Conservation (phyloP, 2,329 filamentous ascomycete species). For the Ophiostoma sp. region DNA sequence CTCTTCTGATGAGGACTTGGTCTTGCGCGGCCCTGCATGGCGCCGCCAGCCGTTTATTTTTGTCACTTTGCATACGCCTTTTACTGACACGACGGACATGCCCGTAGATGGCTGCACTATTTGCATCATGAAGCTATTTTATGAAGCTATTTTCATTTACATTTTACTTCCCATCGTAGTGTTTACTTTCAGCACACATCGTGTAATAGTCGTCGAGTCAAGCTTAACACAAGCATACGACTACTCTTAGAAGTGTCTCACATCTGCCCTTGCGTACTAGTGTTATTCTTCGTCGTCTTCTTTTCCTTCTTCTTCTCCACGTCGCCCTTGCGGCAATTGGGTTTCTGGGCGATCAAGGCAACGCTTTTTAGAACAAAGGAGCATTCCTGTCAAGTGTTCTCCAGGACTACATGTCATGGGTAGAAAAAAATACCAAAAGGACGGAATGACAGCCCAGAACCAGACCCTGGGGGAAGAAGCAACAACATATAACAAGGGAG, state of each 20-base stretch:
- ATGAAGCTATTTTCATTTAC: background rate
- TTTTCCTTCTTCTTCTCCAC: slow-evolving; percentile 4
- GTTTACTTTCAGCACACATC: background rate
- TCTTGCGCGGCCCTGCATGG: background rate
- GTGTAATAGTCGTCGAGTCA: background rate
- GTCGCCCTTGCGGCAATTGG: background rate
- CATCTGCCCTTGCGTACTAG: background rate
- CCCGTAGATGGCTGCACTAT: too few relatives aligned
- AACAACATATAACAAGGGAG: background rate
- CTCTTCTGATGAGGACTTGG: background rate
- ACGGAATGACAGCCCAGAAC: background rate
- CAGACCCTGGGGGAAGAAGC: background rate
- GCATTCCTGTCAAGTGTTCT: background rate
- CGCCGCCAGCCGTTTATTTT: background rate
- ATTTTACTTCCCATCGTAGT: background rate
- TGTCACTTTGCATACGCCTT: background rate
- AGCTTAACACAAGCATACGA: background rate
- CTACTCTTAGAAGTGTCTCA: background rate
- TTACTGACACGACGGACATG: background rate
- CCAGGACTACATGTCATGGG: background rate
- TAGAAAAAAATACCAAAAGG: background rate
- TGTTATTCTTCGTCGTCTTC: background rate
- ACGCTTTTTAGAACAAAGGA: background rate
- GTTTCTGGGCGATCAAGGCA: background rate
- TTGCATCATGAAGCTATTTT: background rate